Evolutionary conservation across 2,329 filamentous ascomycete species (phyloP).

Genomic region (Lithohypha guttulata): DNA sequence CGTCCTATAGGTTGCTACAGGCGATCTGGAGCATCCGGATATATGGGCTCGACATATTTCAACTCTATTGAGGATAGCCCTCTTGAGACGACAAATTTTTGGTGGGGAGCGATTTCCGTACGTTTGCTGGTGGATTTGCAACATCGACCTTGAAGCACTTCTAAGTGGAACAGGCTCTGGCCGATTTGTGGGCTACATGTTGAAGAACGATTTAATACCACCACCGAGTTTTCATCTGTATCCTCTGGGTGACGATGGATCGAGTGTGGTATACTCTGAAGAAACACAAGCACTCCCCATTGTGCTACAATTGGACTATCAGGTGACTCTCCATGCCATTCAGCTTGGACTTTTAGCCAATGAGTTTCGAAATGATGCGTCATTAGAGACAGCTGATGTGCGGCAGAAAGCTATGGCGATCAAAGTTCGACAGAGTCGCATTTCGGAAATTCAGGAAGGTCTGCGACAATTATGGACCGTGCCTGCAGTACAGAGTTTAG

Average conservation of each 20-base stretch:
- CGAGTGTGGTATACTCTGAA: constrained; percentile 29
- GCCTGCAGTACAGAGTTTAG: constrained; percentile 27
- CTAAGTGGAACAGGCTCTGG: constrained; percentile 43
- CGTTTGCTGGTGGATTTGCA: constrained; percentile 44
- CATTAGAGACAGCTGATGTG: constrained; percentile 15
- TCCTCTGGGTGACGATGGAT: constrained; percentile 26
- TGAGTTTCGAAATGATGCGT: constrained; percentile 30
- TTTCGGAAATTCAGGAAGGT: constrained; percentile 29
- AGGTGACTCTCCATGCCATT: constrained; percentile 35
- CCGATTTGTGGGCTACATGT: constrained; percentile 38
- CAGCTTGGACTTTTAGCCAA: constrained; percentile 36
- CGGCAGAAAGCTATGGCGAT: constrained; percentile 20
- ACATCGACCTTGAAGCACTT: constrained; percentile 46
- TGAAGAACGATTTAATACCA: constrained; percentile 40
- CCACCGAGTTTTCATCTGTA: constrained; percentile 29
- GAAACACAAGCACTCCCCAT: constrained; percentile 30
- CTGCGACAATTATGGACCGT: constrained; percentile 31
- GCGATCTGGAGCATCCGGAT: constrained; percentile 36
- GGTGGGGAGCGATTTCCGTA: constrained; percentile 39
- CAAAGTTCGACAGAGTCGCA: constrained; percentile 24
- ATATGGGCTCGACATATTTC: constrained; percentile 47
- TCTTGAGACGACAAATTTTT: constrained; percentile 37
- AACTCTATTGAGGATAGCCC: constrained; percentile 40
- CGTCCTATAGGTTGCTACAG: constrained; percentile 33
- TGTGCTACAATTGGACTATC: constrained; percentile 36